Evolutionary conservation across 2,329 filamentous ascomycete genomes (phyloP).

Genomic region (Trichophyton verrucosum): DNA sequence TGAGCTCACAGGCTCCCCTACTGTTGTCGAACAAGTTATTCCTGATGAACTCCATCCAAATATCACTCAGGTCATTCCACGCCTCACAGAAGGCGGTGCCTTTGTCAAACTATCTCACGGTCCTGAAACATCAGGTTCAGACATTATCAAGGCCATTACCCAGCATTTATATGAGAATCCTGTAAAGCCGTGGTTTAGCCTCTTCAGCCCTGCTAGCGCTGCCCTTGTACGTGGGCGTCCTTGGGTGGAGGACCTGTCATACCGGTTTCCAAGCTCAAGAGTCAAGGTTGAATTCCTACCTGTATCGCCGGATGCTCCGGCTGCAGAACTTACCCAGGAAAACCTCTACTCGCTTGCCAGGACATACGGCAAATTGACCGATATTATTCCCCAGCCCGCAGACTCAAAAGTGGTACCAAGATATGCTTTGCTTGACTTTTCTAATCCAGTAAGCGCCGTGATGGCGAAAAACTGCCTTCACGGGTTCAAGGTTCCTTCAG

Average conservation of each 20-base stretch:
- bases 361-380: conserved; percentile 76
- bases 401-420: conserved; percentile 77
- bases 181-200: conserved; percentile 82
- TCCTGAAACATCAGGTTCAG: conserved; percentile 34
- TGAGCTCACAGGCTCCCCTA: conserved; percentile 44
- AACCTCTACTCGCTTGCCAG: conserved; percentile 76
- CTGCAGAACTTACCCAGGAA: conserved; percentile 73
- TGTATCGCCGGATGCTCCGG: conserved; percentile 54
- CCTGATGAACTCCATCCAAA: conserved; percentile 51
- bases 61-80: conserved; percentile 68
- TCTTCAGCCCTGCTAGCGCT: conserved; percentile 57
- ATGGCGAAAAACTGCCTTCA: conserved; percentile 91
- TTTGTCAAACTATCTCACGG: conserved; percentile 72
- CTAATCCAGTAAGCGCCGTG: conserved; percentile 59
- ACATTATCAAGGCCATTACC: conserved; percentile 50
- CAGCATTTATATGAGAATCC: conserved; percentile 55
- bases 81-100: conserved; percentile 81
- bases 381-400: conserved; percentile 69
- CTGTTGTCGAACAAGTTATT: conserved; percentile 49
- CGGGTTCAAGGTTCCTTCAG: conserved; percentile 58
- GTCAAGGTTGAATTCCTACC: conserved; percentile 78
- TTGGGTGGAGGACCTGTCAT: conserved; percentile 79
- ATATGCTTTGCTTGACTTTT: conserved; percentile 69
- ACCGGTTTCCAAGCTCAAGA: conserved; percentile 62
- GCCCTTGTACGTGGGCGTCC: conserved; percentile 70